Percentiles rank a stretch among this genome's conserved stretches.
These are phyloP conservation scores for Aquilaria yunnanensis DNA, from an alignment of 345 rosid species.

Conservation along the genomic window DNA sequence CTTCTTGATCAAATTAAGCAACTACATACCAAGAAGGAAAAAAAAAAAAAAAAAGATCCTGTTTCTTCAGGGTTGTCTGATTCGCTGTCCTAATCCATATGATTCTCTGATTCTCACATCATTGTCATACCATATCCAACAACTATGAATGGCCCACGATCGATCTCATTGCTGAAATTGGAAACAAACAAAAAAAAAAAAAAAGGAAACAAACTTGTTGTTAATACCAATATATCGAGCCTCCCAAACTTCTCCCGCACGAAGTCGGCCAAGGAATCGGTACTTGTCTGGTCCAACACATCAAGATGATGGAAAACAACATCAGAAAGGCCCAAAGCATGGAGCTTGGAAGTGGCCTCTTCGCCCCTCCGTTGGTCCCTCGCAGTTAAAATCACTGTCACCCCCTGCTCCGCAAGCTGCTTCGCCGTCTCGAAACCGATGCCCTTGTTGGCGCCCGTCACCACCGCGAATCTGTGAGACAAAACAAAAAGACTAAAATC, in stretches of 20 bases:
- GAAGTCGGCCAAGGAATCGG: slow-evolving; percentile 25
- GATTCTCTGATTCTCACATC: no score
- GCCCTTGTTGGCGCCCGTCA: slow-evolving; percentile 48
- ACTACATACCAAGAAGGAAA: no score
- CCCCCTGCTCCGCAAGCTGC: slow-evolving; percentile 36
- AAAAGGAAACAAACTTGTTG: background rate
- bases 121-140: no score
- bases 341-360: slow-evolving; percentile 30
- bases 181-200: no score
- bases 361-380: slow-evolving; percentile 36
- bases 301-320: slow-evolving; percentile 49
- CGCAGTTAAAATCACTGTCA: slow-evolving; percentile 40
- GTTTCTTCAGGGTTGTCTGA: no score
- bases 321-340: slow-evolving; percentile 24
- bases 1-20: no score
- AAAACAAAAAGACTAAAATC: background rate
- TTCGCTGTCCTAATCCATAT: no score
- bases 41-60: no score
- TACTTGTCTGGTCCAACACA: slow-evolving; percentile 34
- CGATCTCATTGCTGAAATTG: no score
- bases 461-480: slow-evolving; percentile 33
- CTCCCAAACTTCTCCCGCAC: slow-evolving; percentile 26
- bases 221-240: slow-evolving; percentile 39
- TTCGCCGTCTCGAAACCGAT: slow-evolving; percentile 41
- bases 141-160: background rate